Conservation (phyloP, 345 rosid genomes). For the Salix suchowensis region DNA sequence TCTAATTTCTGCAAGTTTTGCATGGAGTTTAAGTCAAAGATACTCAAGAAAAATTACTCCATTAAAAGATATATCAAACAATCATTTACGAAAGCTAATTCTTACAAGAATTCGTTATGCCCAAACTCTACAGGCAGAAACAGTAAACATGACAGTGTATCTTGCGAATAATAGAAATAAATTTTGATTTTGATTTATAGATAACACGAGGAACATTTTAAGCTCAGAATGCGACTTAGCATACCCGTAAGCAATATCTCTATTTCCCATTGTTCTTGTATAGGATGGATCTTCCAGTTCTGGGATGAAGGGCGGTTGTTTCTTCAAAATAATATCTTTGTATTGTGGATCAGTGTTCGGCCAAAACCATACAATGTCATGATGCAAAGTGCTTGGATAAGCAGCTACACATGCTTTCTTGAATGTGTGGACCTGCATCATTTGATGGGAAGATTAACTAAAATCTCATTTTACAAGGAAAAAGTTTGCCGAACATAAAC, state of each 20-base stretch:
- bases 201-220: no score
- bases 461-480: neutral
- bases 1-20: no score
- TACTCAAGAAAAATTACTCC: no score
- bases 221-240: constrained; percentile 1
- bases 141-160: no score
- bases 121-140: no score
- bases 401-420: constrained; percentile 74
- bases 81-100: no score
- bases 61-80: no score
- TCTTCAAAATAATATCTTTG: constrained; percentile 52
- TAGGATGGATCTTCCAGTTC: constrained; percentile 77
- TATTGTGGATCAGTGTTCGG: constrained; percentile 68
- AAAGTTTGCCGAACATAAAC: neutral
- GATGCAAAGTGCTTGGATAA: constrained; percentile 70
- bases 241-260: constrained; percentile 87
- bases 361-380: constrained; percentile 90
- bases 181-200: no score
- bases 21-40: no score
- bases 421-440: constrained; percentile 59
- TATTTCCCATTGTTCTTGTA: constrained; percentile 50
- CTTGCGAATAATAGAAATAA: no score
- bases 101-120: no score
- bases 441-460: constrained; percentile 1
- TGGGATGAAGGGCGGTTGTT: constrained; percentile 70